Percentiles rank a stretch among this genome's conserved stretches.
Conservation (phyloP, 257 asterid species). For the Prunella vulgaris region DNA sequence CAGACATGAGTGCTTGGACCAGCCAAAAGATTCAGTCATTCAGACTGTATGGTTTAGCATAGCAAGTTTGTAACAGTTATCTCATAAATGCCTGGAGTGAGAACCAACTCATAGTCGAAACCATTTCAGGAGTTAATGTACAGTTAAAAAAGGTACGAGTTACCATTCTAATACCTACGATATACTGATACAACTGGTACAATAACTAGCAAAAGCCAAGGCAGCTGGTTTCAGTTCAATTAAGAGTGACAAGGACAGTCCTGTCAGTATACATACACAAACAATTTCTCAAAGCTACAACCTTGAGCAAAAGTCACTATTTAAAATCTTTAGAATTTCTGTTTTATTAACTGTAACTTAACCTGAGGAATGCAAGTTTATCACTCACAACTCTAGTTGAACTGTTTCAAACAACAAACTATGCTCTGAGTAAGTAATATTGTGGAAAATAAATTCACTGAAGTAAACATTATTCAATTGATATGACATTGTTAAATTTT, state of each 20-base stretch:
- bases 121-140: too few species aligned
- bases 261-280: too few species aligned
- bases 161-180: too few species aligned
- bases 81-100: neutral
- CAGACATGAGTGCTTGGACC: neutral
- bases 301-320: neutral
- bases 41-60: neutral
- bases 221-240: too few species aligned
- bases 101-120: too few species aligned
- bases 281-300: neutral
- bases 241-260: too few species aligned
- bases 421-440: neutral
- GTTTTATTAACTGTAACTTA: neutral
- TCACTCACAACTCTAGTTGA: neutral
- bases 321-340: neutral
- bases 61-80: neutral
- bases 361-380: neutral
- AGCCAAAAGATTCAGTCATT: neutral
- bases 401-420: neutral
- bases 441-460: neutral
- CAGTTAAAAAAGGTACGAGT: too few species aligned
- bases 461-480: neutral
- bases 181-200: too few species aligned
- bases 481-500: neutral
- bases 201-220: too few species aligned